Evolutionary conservation across 2,329 filamentous ascomycete genomes (phyloP).

Genomic region (Xenoacremonium recifei): DNA sequence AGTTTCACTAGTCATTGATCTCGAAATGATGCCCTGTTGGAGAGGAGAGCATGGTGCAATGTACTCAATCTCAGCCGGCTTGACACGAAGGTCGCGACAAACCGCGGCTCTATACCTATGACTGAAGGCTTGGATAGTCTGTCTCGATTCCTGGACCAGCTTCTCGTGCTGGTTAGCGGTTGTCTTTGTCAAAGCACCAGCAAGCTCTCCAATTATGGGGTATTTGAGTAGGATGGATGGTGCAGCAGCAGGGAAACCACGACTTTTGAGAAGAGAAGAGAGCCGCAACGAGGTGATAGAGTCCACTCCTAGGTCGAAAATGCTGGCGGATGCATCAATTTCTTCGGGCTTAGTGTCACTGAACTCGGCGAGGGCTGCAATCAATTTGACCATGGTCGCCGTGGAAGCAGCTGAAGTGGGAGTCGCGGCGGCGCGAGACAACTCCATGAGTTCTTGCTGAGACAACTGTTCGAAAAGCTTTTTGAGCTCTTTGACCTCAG

Average conservation of each 20-base stretch:
- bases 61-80: slow-evolving; percentile 60
- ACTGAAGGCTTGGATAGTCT: slow-evolving; percentile 61
- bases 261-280: slow-evolving; percentile 59
- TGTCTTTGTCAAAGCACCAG: slow-evolving; percentile 30
- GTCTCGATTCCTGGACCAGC: slow-evolving; percentile 48
- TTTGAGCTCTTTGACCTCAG: slow-evolving; percentile 69
- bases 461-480: slow-evolving; percentile 62
- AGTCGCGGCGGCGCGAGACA: slow-evolving; percentile 37
- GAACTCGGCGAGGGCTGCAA: slow-evolving; percentile 53
- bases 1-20: slow-evolving; percentile 55
- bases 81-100: slow-evolving; percentile 51
- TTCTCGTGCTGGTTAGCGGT: slow-evolving; percentile 12
- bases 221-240: slow-evolving; percentile 68
- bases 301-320: slow-evolving; percentile 86
- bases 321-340: slow-evolving; percentile 58
- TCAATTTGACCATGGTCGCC: slow-evolving; percentile 46
- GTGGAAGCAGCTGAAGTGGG: slow-evolving; percentile 29
- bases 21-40: slow-evolving; percentile 82
- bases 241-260: slow-evolving; percentile 59
- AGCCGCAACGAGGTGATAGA: slow-evolving; percentile 81
- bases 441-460: slow-evolving; percentile 58
- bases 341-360: slow-evolving; percentile 40
- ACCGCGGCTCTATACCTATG: slow-evolving; percentile 58
- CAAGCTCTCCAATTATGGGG: slow-evolving; percentile 48
- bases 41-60: slow-evolving; percentile 82